These are phyloP conservation scores for Aspergillus funiculosus DNA, from an alignment of 495 filamentous ascomycete genomes.

Conservation along the genomic window DNA sequence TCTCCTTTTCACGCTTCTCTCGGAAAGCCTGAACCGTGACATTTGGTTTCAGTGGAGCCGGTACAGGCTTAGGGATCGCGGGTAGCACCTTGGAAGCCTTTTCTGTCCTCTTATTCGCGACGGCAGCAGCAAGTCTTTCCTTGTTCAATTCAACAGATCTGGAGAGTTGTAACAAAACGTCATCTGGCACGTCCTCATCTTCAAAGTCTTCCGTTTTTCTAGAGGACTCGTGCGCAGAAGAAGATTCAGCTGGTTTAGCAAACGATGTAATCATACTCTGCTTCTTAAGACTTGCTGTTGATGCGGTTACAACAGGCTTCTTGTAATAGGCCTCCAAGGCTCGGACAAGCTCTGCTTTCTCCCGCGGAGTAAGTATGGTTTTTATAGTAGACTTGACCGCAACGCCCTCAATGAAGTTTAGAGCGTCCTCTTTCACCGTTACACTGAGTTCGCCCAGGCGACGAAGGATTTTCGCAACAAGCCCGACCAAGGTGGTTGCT, in stretches of 20 bases:
- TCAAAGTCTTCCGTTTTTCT: slow-evolving; percentile 42
- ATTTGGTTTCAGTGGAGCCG: slow-evolving; percentile 33
- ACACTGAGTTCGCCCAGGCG: slow-evolving; percentile 66
- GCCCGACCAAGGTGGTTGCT: slow-evolving; percentile 62
- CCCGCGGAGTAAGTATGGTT: slow-evolving; percentile 67
- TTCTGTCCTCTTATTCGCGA: slow-evolving; percentile 34
- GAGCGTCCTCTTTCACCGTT: slow-evolving; percentile 53
- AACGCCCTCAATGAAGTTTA: slow-evolving; percentile 56
- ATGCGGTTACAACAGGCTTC: slow-evolving; percentile 44
- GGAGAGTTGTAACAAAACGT: slow-evolving; percentile 41
- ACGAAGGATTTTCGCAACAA: slow-evolving; percentile 64
- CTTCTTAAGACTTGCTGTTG: slow-evolving; percentile 48
- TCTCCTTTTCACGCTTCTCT: slow-evolving; percentile 64
- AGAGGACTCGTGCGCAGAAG: slow-evolving; percentile 28
- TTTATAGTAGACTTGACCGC: slow-evolving; percentile 52
- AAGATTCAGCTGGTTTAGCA: slow-evolving; percentile 38
- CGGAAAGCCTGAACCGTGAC: slow-evolving; percentile 49
- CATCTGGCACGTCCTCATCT: slow-evolving; percentile 34
- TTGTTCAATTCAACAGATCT: slow-evolving; percentile 46
- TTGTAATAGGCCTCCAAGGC: slow-evolving; percentile 73
- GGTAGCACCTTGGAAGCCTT: slow-evolving; percentile 35
- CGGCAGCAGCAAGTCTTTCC: slow-evolving; percentile 33
- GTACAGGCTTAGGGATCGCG: slow-evolving; percentile 26
- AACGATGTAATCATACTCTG: slow-evolving; percentile 65
- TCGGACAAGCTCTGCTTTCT: slow-evolving; percentile 75